These are phyloP conservation scores for Carex cristatella DNA, from an alignment of 176 grass and related monocot species.

Conservation along the genomic window DNA sequence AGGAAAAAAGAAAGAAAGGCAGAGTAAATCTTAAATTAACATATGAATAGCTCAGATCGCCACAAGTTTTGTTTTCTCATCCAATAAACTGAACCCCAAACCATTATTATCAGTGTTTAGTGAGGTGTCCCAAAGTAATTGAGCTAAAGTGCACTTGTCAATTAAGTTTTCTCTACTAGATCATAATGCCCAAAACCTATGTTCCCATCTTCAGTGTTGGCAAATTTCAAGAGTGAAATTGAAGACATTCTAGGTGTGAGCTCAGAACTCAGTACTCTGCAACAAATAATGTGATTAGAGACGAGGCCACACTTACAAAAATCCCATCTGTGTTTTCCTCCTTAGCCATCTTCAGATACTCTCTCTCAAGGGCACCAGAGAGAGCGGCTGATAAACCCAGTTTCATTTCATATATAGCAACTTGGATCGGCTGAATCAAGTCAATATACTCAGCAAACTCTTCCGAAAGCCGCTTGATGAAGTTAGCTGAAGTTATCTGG, in stretches of 20 bases:
- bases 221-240: neutral
- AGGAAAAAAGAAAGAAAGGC: neutral
- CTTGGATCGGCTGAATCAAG: slow-evolving; percentile 91
- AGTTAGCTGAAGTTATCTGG: slow-evolving; percentile 57
- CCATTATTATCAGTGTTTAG: neutral
- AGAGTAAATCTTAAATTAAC: slow-evolving; percentile 6
- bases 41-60: neutral
- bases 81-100: neutral
- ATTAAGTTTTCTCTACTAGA: neutral
- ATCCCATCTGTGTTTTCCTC: slow-evolving; percentile 51
- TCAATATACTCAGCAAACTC: slow-evolving; percentile 74
- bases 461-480: slow-evolving; percentile 71
- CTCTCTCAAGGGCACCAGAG: slow-evolving; percentile 59
- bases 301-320: slow-evolving; percentile 44
- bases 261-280: neutral
- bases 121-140: neutral
- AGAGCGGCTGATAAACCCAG: slow-evolving; percentile 69
- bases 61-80: neutral
- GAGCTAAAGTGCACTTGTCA: neutral
- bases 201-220: neutral
- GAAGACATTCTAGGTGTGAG: neutral
- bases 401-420: slow-evolving; percentile 96
- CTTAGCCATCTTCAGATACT: slow-evolving; percentile 59
- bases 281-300: neutral
- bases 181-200: neutral